Evolutionary conservation across 805 yeast species (phyloP), one percentile per base, ranked within the genome.

Genomic region (Cyberlindnera sargentensis): DNA sequence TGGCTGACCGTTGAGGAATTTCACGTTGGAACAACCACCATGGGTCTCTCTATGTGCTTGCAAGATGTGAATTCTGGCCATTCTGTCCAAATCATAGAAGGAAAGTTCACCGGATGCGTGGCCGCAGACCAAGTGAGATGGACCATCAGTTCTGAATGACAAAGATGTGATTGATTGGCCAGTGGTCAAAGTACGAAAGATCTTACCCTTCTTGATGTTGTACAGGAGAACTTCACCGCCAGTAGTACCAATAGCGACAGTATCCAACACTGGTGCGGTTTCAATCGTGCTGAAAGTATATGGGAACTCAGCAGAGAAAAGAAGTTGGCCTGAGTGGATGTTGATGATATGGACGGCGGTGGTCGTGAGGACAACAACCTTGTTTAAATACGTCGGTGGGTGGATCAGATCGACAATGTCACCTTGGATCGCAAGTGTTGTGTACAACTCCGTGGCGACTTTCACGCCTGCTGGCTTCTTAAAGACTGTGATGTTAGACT

Each of bases 141-240:
- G 73, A 0, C 95, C 95, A 61, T 93, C 99, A 3, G 96, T 86
- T 64, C 98, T 75, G 68, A 95, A 91, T 1, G 96, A 84, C 23
- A 91, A 53, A 0, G 95, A 71, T 0, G 73, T 61, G 11, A 76
- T 60, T 11, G 72, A 60, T 42, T 68, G 66, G 6, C 40, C 34
- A 3, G 68, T 61, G 36, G 63, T 61, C 34, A 76, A 66, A 7
- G 78, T 80, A 53, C 77, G 77, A 36, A 84, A 55, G 4, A 67
- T 62, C 46, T 66, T 74, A 24, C 79, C 93, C 53, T 77, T 80
- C 51, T 76, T 80, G 49, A 93, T 55, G 58, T 95, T 81, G 60
- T 72, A 82, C 34, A 90, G 60, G 37, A 68, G 66, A 10, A 87
- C 75, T 4, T 75, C 73, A 11, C 98, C 97, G 6, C 69, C 66